Percentiles rank a stretch among this genome's conserved stretches.
Evolutionary conservation across 352 stramenopile species (phyloP).

Genomic region (Globisporangium mamillatum): DNA sequence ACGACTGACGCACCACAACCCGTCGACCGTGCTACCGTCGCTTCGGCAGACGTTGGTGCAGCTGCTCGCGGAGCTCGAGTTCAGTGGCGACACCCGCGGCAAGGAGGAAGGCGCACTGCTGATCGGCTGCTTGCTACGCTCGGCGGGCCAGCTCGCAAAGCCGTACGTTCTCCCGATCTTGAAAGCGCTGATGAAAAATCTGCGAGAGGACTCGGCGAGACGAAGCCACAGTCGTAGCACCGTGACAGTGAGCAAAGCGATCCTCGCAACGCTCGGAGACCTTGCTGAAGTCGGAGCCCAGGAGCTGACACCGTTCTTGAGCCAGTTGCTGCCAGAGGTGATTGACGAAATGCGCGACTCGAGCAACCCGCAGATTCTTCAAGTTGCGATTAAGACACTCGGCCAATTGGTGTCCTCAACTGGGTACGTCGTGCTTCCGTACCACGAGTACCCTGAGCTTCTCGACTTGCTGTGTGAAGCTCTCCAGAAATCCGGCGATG

Average conservation of each 20-base stretch:
- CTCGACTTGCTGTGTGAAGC: constrained; percentile 75
- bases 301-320: constrained; percentile 77
- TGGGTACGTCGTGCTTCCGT: constrained; percentile 81
- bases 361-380: constrained; percentile 81
- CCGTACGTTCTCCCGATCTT: constrained; percentile 86
- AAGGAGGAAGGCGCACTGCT: constrained; percentile 84
- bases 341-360: constrained; percentile 86
- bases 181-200: constrained; percentile 84
- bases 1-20: constrained; percentile 83
- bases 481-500: constrained; percentile 77
- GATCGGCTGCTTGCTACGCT: constrained; percentile 76
- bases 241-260: constrained; percentile 80
- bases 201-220: constrained; percentile 74
- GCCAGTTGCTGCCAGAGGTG: constrained; percentile 82
- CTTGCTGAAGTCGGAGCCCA: constrained; percentile 76
- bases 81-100: constrained; percentile 73
- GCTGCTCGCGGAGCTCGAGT: constrained; percentile 84
- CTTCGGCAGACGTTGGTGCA: constrained; percentile 84
- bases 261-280: constrained; percentile 79
- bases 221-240: constrained; percentile 73
- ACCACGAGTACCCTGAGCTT: constrained; percentile 83
- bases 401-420: constrained; percentile 81
- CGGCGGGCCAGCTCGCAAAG: constrained; percentile 72
- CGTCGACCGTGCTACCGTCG: constrained; percentile 74
- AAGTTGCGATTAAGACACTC: constrained; percentile 84